These are phyloP conservation scores for Globisporangium nagaii DNA, from an alignment of 352 stramenopile genomes.

Conservation along the genomic window DNA sequence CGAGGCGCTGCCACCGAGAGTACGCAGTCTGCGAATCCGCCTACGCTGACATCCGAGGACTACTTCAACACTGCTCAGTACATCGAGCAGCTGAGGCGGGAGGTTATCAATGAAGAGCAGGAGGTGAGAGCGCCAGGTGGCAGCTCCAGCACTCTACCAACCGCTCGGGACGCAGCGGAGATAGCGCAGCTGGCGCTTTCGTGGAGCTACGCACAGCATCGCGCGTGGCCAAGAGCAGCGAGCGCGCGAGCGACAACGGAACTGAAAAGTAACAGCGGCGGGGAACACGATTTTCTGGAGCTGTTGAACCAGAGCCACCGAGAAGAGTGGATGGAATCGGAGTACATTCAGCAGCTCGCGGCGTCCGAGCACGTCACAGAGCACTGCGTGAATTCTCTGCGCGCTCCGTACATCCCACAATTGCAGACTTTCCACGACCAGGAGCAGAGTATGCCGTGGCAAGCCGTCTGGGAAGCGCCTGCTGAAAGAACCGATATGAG, in stretches of 20 bases:
- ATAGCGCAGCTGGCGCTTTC: constrained; percentile 19
- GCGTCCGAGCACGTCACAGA: neutral
- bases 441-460: constrained; percentile 17
- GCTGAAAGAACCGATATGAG: neutral
- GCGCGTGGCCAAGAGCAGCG: constrained; percentile 1
- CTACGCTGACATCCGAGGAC: constrained; percentile 30
- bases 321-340: constrained; percentile 36
- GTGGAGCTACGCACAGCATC: constrained; percentile 16
- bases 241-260: constrained; percentile 10
- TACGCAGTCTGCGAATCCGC: neutral
- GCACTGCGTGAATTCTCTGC: neutral
- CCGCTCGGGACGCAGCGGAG: constrained; percentile 7
- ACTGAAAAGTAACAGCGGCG: too few species aligned
- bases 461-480: constrained; percentile 16
- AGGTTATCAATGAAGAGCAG: constrained; percentile 17
- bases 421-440: constrained; percentile 15
- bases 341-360: constrained; percentile 18
- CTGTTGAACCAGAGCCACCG: constrained; percentile 18
- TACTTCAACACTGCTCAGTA: constrained; percentile 44
- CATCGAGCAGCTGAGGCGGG: constrained; percentile 42
- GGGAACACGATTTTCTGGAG: constrained; percentile 9
- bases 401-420: constrained; percentile 7
- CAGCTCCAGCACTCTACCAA: neutral
- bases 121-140: neutral
- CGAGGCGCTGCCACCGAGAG: neutral